Evolutionary conservation across 805 yeast genomes (phyloP), one percentile per base, ranked within the genome.

Genomic region (Suhomyces canberraensis): DNA sequence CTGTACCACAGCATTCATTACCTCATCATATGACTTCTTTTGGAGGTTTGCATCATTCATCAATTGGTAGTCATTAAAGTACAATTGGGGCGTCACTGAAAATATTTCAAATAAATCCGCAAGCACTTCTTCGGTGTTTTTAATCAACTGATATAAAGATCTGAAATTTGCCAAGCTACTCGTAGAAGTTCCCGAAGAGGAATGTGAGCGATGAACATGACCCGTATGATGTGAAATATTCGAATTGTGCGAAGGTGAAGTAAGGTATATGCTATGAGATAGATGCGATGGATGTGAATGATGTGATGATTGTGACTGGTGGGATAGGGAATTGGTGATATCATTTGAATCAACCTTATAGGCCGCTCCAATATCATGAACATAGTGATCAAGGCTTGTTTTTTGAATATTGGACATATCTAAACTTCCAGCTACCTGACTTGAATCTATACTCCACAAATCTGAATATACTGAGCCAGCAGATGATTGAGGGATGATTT

Each of bases 71-170:
- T 61, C 66, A 32, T 56, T 58, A 38, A 62, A 62, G 40, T 60
- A 67, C 16, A 56, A 45, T 14, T 52, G 56, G 1, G 73, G 70
- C 1, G 56, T 56, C 0, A 59, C 57, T 4, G 48, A 46, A 41
- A 66, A 67, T 3, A 66, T 52, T 7, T 50, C 39, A 39, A 66
- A 58, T 9, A 63, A 44, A 30, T 63, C 65, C 3, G 63, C 41
- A 15, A 67, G 40, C 21, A 63, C 44, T 36, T 57, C 62, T 42
- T 66, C 42, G 11, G 38, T 33, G n/a, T 33, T 25, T 16, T 16
- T n/a, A 4, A 38, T 38, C 18, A 39, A 25, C 17, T 35, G 35
- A 25, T 20, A 16, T 25, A 22, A 5, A 20, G 22, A 13, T 15
- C 37, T 13, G 33, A 25, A 26, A 25, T 39, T 27, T 14, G 36